Base-by-base conservation (phyloP, 2,329 filamentous ascomycete genomes). In the Anisogramma anomala region DNA sequence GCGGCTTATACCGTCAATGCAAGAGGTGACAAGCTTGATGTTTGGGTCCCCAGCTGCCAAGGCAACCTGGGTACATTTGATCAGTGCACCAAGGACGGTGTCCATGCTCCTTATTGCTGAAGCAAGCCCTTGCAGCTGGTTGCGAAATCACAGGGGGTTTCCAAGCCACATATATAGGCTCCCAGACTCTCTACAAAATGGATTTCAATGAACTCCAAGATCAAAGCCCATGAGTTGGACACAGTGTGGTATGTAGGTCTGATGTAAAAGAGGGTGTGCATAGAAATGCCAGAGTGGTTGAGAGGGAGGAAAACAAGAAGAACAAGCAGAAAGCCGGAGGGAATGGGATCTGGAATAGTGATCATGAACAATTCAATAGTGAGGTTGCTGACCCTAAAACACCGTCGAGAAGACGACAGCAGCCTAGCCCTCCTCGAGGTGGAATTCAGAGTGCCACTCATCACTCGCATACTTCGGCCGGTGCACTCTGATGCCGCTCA, bases 381-480 rank as follows among this genome's bases (percentile, higher is more conserved):
- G n/a, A 39, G 27, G 31, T 17, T 25, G 9, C 35, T 19, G 19
- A n/a, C 15, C 8, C 23, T 19, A 13, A 13, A 8, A 17, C 9
- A 18, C 10, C 14, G 17, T 22, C 30, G 13, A 18, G 19, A 22
- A 7, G 27, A 7, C 7, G 9, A n/a, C 18, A 15, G 13, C 30
- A n/a, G 30, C 30, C 28, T 32, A 34, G 7, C 22, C 23, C 3
- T 33, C 43, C 26, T 34, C 25, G n/a, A n/a, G n/a, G 8, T 46
- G 39, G 19, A 38, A n/a, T 17, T 46, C 39, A 18, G 42, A 46
- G 14, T 28, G 37, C 43, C 43, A 46, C 14, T 46, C 39, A 17
- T 46, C 43, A 23, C 43, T 46, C 31, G 43, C 43, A 22, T 46
- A 46, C 36, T 42, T 46, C 10, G 39, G 43, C 6, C 39, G 20